These are phyloP conservation scores for Oehlia diaphana DNA, from an alignment of 192 early-diverging fungal genomes.

Conservation along the genomic window DNA sequence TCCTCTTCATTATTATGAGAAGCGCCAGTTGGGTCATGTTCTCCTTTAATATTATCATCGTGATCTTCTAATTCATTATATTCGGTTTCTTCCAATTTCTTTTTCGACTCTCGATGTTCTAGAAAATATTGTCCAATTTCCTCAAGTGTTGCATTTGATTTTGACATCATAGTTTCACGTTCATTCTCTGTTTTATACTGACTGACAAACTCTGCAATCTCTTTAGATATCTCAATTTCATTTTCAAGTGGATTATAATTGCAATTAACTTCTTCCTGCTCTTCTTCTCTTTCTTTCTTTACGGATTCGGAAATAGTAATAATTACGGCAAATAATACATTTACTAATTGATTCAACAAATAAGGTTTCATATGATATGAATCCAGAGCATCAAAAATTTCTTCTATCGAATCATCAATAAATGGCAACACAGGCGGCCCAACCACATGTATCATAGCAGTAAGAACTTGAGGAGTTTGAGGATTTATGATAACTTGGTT, in stretches of 20 bases:
- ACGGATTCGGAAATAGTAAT: conserved; percentile 14
- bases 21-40: not conserved
- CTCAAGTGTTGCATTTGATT: conserved; percentile 33
- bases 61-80: not conserved
- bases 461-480: conserved; percentile 51
- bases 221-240: conserved; percentile 27
- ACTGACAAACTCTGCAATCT: conserved; percentile 30
- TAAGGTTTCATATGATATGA: conserved; percentile 48
- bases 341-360: conserved; percentile 40
- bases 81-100: conserved; percentile 26
- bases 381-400: conserved; percentile 59
- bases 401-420: conserved; percentile 54
- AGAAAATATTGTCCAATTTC: conserved; percentile 49
- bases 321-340: conserved; percentile 29
- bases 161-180: no score
- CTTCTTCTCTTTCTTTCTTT: conserved; percentile 21
- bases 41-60: conserved; percentile 3
- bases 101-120: conserved; percentile 32
- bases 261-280: conserved; percentile 14
- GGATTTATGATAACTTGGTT: conserved; percentile 39
- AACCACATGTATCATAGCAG: conserved; percentile 48
- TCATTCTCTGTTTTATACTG: not conserved
- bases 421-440: conserved; percentile 42
- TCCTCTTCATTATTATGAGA: not conserved
- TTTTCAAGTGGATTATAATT: conserved; percentile 22